Evolutionary conservation across 192 early-diverging fungal genomes (phyloP), one percentile per base, ranked within the genome.

Genomic region (Funneliformis geosporum): DNA sequence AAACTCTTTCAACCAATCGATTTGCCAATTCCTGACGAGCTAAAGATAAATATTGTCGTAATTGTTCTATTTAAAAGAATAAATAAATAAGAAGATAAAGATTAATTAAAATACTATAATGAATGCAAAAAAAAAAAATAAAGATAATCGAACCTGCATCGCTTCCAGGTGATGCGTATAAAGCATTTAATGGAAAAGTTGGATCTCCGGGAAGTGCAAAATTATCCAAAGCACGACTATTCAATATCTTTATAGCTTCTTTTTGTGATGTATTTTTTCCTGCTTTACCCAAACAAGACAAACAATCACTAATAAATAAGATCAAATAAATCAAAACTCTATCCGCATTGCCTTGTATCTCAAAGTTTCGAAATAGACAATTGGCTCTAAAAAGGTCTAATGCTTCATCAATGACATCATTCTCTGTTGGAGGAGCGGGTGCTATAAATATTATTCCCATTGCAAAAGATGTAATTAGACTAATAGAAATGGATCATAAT

Each of bases 341-440:
- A 88, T 99, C 98, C 69, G 89, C 94, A 62, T 84, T 83, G 44
- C 97, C 98, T 82, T 98, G 96, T 84, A 99, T 96, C 82, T 99
- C 97, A 91, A 99, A 99, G 90, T 99, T 99, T 75, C 96, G 91
- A 90, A 99, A 99, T 66, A 99, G 89, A 82, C 94, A 94, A 85
- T 99, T 99, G 74, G 97, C 95, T 39, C 97, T 91, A 90, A 96
- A 99, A 71, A 99, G 83, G 79, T 91, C 92, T 64, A 99, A 81
- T 44, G 98, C 94, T 83, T 99, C 98, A 80, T 98, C 96, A 78
- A 99, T 90, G 42, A 95, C 94, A 85, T 99, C 98, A 60, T 95
- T 91, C 5, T 83, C 84, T 69, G 81, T 77, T 8, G 82, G 44
- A 18, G 83, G 74, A 42, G 92, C 91, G 33, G 33, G 33, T 71